Percentiles rank a stretch among this genome's conserved stretches.
Conservation (phyloP, 495 filamentous ascomycete species). For the Usnea hakonensis region DNA sequence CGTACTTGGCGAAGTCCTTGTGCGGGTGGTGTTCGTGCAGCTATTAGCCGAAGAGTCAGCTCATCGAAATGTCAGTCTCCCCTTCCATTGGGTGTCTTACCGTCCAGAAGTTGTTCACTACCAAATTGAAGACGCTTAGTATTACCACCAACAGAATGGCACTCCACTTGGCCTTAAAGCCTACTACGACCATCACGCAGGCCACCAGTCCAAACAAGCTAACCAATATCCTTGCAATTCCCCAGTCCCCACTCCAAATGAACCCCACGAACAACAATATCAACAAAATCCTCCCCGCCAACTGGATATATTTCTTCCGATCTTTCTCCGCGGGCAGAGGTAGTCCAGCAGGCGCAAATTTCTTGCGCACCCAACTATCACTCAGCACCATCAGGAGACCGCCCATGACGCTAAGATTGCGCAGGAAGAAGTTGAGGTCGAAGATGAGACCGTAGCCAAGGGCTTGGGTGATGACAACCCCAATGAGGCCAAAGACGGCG, state of each 20-base stretch:
- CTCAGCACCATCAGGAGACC: conserved; percentile 96
- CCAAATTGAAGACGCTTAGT: conserved; percentile 87
- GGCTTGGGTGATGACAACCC: conserved; percentile 90
- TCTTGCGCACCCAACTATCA: conserved; percentile 95
- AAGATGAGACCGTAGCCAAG: conserved; percentile 97
- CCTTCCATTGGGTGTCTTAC: conserved; percentile 45
- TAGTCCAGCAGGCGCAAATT: conserved; percentile 89
- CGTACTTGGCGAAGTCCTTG: conserved; percentile 99
- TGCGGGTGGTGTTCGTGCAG: conserved; percentile 97
- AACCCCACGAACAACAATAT: conserved; percentile 97
- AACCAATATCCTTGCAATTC: conserved; percentile 72
- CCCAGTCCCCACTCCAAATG: conserved; percentile 91
- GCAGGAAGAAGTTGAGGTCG: conserved; percentile 99
- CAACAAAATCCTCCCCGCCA: conserved; percentile 88
- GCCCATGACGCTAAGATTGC: conserved; percentile 93
- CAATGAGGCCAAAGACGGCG: conserved; percentile 82
- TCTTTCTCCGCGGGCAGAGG: conserved; percentile 97
- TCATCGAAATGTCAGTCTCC: not conserved
- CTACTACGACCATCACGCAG: conserved; percentile 97
- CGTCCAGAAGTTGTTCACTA: conserved; percentile 99
- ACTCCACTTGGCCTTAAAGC: conserved; percentile 99
- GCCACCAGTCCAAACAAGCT: conserved; percentile 77
- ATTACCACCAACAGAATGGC: conserved; percentile 89
- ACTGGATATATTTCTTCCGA: conserved; percentile 99
- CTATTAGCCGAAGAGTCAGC: conserved; percentile 37